Percentiles rank a stretch among this genome's conserved stretches.
Conservation (phyloP, 1,284 basidiomycete genomes). For the Singerocomus rubriflavus region DNA sequence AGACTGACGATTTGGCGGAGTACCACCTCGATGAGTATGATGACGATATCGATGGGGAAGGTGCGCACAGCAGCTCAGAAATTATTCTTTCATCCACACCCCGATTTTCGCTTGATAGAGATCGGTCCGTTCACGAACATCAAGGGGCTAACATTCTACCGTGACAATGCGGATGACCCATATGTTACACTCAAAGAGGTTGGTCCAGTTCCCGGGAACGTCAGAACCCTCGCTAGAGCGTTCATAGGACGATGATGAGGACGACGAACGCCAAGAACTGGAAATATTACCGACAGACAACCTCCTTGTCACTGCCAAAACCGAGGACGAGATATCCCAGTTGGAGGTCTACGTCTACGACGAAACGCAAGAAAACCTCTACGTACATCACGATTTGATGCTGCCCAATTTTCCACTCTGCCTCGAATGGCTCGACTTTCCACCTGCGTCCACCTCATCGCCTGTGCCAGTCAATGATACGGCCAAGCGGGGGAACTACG, state of each 20-base stretch:
- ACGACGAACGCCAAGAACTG: slow-evolving; percentile 86
- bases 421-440: slow-evolving; percentile 98
- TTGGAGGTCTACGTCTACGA: slow-evolving; percentile 96
- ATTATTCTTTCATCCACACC: not conserved
- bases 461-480: slow-evolving; percentile 13
- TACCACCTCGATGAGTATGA: slow-evolving; percentile 97
- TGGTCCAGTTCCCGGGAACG: slow-evolving; percentile 23
- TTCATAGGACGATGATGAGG: slow-evolving; percentile 63
- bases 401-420: slow-evolving; percentile 97
- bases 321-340: slow-evolving; percentile 95
- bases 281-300: slow-evolving; percentile 91
- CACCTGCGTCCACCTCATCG: slow-evolving; percentile 53
- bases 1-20: slow-evolving; percentile 79
- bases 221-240: slow-evolving; percentile 5
- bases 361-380: slow-evolving; percentile 89
- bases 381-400: slow-evolving; percentile 98
- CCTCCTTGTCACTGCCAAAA: slow-evolving; percentile 90
- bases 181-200: slow-evolving; percentile 96
- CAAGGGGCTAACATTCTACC: slow-evolving; percentile 91
- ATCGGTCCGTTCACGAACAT: slow-evolving; percentile 94
- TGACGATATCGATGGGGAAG: slow-evolving; percentile 65
- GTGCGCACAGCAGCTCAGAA: slow-evolving; percentile 17
- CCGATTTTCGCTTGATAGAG: slow-evolving; percentile 39
- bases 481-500: slow-evolving; percentile 76
- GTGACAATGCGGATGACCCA: slow-evolving; percentile 91